Evolutionary conservation across 495 filamentous ascomycete genomes (phyloP), one percentile per base, ranked within the genome.

Genomic region (Cairneyella variabilis): DNA sequence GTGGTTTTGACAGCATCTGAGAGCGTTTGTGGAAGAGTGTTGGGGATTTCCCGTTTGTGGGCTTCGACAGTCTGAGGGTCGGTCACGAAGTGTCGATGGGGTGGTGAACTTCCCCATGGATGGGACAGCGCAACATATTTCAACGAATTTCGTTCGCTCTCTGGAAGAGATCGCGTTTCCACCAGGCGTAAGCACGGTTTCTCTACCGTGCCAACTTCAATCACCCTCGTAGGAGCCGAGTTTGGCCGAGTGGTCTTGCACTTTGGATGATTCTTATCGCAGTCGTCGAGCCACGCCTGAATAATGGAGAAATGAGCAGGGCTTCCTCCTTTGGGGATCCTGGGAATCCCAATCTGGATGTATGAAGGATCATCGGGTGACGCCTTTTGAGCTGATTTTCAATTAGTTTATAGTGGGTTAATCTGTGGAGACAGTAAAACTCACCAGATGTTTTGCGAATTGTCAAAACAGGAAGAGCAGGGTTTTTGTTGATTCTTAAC

Each of bases 1-100:
- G 65, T 56, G 1, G 58, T 43, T 10, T 17, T 30, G n/a, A 68
- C 58, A 0, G 65, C 66, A 23, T 49, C 5, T 36, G 32, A 28
- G 17, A 49, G 36, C 10, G 25, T 49, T n/a, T 12, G 14, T 1
- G 51, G 46, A 4, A 49, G 64, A 57, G 9, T 63, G 63, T 0
- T 48, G 3, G 53, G 20, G 10, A 61, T 61, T 6, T 34, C n/a
- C 11, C 27, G 26, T 17, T 52, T 38, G 11, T 22, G 23, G 9
- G 36, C 21, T 9, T 59, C 37, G 1, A 50, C 17, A 26, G 38
- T 51, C 1, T 22, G 1, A 12, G 7, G 38, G 23, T 8, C 18
- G 16, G 38, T 21, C 17, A 16, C 18, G 38, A 41, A 45, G 25
- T 41, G 37, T 23, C 20, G 20, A 27, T 54, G 11, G 12, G 47